Base-by-base conservation (phyloP, 805 yeast species). In the Nakazawaea pomicola region DNA sequence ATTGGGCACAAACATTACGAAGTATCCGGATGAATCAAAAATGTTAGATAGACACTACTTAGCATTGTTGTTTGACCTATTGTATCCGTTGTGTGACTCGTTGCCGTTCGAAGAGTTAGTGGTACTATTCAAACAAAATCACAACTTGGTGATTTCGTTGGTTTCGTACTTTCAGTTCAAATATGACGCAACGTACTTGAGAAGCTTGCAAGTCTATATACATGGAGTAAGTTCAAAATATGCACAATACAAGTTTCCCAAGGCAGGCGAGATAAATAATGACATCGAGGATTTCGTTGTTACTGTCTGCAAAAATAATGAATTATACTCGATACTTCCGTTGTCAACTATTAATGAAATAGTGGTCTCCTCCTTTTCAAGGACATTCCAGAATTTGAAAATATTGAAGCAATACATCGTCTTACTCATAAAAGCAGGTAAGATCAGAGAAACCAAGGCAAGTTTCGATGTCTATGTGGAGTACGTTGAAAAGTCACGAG, bases 341-440 rank as follows among this genome's bases (percentile, higher is more conserved):
- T 6, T 17, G 5, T n/a, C 8, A 4, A 25, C 18, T 7, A 5
- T 42, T 16, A 37, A 36, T 15, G 25, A 32, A 5, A 21, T 42
- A 6, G 19, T 42, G 9, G 23, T 18, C 6, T 8, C 17, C 6
- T 37, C 41, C 4, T 37, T 42, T 28, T 14, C 20, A 3, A 65
- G 61, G 36, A 71, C 79, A 0, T 75, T 73, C 43, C 80, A 74
- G 49, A 71, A 60, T 65, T 31, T 54, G 58, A 31, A 61, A 51
- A 46, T 53, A 57, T 44, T 69, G 66, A 43, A 65, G 60, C 50
- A 55, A 43, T 48, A 61, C 61, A 62, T 56, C 5, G 54, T 35
- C 14, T 54, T 32, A 50, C 62, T 23, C 52, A 61, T n/a, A 40
- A 45, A 2, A 42, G 47, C 12, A 41, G 40, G 16, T 3, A 48